A percentile compares a stretch with the other conserved stretches of the same genome.
Conservation (phyloP, 2,329 filamentous ascomycete genomes). For the Trichoderma harzianum region DNA sequence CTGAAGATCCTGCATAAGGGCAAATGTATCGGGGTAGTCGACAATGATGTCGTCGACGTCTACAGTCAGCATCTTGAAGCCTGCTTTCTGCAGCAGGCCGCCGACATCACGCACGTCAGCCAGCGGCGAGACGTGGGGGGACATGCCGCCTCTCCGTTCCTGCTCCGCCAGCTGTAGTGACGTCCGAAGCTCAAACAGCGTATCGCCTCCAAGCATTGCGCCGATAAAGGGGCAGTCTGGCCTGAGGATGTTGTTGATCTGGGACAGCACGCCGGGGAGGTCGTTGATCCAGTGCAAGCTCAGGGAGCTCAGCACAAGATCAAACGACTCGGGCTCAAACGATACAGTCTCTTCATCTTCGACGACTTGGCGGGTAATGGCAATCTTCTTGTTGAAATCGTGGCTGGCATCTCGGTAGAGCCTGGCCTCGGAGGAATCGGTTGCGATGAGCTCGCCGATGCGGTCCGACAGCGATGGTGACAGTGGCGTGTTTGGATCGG, state of each 20-base stretch:
- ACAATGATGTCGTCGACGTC: conserved; percentile 97
- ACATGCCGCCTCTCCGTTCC: conserved; percentile 86
- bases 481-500: conserved; percentile 51
- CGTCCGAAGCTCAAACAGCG: conserved; percentile 87
- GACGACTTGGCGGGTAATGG: conserved; percentile 73
- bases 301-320: conserved; percentile 84
- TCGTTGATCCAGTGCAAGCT: conserved; percentile 98
- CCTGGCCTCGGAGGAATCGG: conserved; percentile 74
- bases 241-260: conserved; percentile 84
- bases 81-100: conserved; percentile 77
- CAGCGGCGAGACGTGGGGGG: conserved; percentile 83
- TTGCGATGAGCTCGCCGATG: conserved; percentile 72
- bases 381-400: conserved; percentile 70
- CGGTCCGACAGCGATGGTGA: conserved; percentile 66
- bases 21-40: conserved; percentile 85
- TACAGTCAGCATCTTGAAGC: conserved; percentile 94
- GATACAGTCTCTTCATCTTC: conserved; percentile 70
- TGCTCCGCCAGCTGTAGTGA: conserved; percentile 89
- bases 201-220: conserved; percentile 95
- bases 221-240: conserved; percentile 89
- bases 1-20: conserved; percentile 89
- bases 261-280: conserved; percentile 76
- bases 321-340: conserved; percentile 73
- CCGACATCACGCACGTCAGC: conserved; percentile 91
- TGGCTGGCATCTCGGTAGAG: conserved; percentile 75